Conservation (phyloP, 495 filamentous ascomycete genomes). For the Penicillium macrosclerotiorum region DNA sequence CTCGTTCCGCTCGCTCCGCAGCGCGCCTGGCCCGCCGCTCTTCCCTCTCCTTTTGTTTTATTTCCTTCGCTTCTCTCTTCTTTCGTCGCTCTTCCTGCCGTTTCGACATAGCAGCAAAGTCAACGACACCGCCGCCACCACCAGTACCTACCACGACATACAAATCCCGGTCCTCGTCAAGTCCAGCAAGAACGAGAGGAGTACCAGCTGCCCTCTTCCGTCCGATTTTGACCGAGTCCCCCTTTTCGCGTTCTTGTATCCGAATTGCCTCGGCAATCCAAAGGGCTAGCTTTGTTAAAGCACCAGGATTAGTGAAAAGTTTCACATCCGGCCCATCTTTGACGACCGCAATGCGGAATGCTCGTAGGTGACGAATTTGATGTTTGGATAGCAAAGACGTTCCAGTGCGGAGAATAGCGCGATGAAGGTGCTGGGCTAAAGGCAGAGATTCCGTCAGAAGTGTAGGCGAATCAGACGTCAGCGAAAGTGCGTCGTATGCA, state of each 20-base stretch:
- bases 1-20: constrained; percentile 43
- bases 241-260: constrained; percentile 79
- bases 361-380: constrained; percentile 85
- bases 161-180: constrained; percentile 84
- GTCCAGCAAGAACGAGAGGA: constrained; percentile 82
- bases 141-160: constrained; percentile 92
- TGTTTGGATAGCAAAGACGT: constrained; percentile 87
- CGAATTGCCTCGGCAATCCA: constrained; percentile 93
- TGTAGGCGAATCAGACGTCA: constrained; percentile 43
- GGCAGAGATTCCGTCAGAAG: constrained; percentile 69
- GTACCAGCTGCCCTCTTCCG: constrained; percentile 57
- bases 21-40: constrained; percentile 52
- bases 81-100: constrained; percentile 62
- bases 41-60: constrained; percentile 61
- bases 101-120: constrained; percentile 61
- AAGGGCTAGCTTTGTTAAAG: constrained; percentile 85
- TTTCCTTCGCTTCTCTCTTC: constrained; percentile 56
- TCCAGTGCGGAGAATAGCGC: constrained; percentile 90
- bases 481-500: constrained; percentile 80
- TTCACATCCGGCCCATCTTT: constrained; percentile 89
- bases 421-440: constrained; percentile 82
- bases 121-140: constrained; percentile 61
- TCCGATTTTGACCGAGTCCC: constrained; percentile 65
- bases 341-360: constrained; percentile 93
- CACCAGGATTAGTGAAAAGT: constrained; percentile 87